Evolutionary conservation across 192 early-diverging fungal genomes (phyloP), one percentile per base, ranked within the genome.

Genomic region (Backusella sp.): DNA sequence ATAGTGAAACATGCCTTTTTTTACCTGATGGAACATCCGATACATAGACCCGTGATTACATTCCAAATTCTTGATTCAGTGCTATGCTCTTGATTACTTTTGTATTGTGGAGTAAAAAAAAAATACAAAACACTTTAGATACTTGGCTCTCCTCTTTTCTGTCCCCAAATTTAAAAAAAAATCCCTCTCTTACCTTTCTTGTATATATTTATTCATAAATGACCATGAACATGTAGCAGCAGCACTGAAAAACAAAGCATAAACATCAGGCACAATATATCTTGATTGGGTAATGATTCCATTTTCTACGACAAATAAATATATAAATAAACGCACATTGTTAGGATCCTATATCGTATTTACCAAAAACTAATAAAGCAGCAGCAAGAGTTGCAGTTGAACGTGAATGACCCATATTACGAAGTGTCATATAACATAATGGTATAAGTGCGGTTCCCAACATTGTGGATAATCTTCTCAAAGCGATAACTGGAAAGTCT

Each of bases 1-100:
- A 1, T 19, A 30, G 4, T 19, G 37, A 23, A 6, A 42, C 26
- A 4, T 59, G 9, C 11, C 9, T 1, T 3, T 26, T 59, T n/a
- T 52, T 77, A 77, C 76, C 76, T 77, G 32, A 77, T 74, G n/a
- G 89, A 84, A 66, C 89, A 83, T 12, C 94, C 95, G 72, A 97
- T 75, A 52, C 88, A 86, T 49, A 92, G 68, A 2, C 97, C 97
- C 7, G 97, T 96, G 80, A 95, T 73, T 37, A 90, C 77, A 53
- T 97, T 86, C 90, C 94, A 97, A 26, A 86, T 42, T 91, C 94
- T 97, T 95, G 96, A 96, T 71, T 59, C 23, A 12, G 26, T 2
- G 23, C 23, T 59, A 26, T 3, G n/a, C 11, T 59, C 56, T 9
- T 59, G 56, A 9, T 59, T 26, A 5, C 56, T 56, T 59, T 56